Evolutionary conservation across 441 rosid species (phyloP).

Genomic region (Gossypium lobatum): DNA sequence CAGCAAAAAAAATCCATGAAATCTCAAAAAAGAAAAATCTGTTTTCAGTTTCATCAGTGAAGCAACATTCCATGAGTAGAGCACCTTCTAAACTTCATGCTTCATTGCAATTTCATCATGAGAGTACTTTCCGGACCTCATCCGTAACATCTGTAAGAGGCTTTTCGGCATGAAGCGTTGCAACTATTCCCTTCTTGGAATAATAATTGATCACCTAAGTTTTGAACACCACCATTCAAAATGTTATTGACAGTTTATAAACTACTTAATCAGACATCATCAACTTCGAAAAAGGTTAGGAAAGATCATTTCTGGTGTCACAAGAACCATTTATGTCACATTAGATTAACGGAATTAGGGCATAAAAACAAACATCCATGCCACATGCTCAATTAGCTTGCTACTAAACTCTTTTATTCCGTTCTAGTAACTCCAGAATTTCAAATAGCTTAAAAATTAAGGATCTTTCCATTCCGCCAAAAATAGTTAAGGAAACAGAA

Average conservation of each 20-base stretch:
- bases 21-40: background rate
- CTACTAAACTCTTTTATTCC: background rate
- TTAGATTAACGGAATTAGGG: background rate
- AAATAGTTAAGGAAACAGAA: slow-evolving; percentile 3
- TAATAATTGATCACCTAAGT: slow-evolving; percentile 83
- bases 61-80: background rate
- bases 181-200: slow-evolving; percentile 56
- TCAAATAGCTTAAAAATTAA: background rate
- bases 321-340: background rate
- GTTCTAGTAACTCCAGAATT: background rate
- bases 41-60: background rate
- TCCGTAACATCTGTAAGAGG: slow-evolving; percentile 61
- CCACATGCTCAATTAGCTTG: background rate
- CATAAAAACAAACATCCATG: background rate
- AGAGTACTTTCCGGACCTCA: slow-evolving; percentile 71
- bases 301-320: background rate
- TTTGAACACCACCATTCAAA: slow-evolving; percentile 1
- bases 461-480: background rate
- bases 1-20: background rate
- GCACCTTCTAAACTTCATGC: background rate
- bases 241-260: background rate
- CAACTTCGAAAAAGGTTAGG: background rate
- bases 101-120: slow-evolving; percentile 22
- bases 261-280: background rate
- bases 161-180: slow-evolving; percentile 80